A percentile compares a stretch with the other conserved stretches of the same genome.
Evolutionary conservation across 306 rosid species (phyloP).

Genomic region (Acacia crassicarpa): DNA sequence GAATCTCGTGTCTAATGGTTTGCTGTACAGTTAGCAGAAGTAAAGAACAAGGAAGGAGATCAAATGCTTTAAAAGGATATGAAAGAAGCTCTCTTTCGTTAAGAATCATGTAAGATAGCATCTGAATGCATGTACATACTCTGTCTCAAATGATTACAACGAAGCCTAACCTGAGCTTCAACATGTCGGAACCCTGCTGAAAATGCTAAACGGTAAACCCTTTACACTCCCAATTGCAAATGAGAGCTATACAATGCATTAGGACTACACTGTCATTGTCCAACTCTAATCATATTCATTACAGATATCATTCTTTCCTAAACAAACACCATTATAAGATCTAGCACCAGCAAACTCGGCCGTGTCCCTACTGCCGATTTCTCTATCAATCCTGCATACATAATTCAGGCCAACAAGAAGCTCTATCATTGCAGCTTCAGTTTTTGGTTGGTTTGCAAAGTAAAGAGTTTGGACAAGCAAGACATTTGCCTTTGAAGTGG

Average conservation of each 20-base stretch:
- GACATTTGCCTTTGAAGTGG: conserved; percentile 37
- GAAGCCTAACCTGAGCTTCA: conserved; percentile 15
- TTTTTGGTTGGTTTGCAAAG: conserved; percentile 69
- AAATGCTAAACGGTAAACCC: conserved; percentile 15
- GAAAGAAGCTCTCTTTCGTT: not conserved
- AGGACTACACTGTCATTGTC: conserved; percentile 17
- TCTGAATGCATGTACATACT: not conserved
- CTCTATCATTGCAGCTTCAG: conserved; percentile 79
- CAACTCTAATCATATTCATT: conserved; percentile 25
- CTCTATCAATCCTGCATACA: conserved; percentile 49
- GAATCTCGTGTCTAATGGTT: not conserved
- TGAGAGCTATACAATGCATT: conserved; percentile 28
- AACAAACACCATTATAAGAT: conserved; percentile 27
- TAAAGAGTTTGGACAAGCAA: conserved; percentile 78
- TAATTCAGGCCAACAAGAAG: conserved; percentile 83
- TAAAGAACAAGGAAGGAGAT: not conserved
- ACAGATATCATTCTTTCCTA: conserved; percentile 32
- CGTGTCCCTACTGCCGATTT: conserved; percentile 29
- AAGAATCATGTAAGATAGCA: not conserved
- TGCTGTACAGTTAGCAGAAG: not conserved
- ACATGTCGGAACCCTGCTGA: not conserved
- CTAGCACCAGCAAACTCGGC: conserved; percentile 33
- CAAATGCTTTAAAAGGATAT: not conserved
- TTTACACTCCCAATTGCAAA: conserved; percentile 23
- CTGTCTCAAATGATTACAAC: not conserved